phyloP scores from a whole-genome alignment of 768 basidiomycete species.

The Tylopilus sp. region DNA sequence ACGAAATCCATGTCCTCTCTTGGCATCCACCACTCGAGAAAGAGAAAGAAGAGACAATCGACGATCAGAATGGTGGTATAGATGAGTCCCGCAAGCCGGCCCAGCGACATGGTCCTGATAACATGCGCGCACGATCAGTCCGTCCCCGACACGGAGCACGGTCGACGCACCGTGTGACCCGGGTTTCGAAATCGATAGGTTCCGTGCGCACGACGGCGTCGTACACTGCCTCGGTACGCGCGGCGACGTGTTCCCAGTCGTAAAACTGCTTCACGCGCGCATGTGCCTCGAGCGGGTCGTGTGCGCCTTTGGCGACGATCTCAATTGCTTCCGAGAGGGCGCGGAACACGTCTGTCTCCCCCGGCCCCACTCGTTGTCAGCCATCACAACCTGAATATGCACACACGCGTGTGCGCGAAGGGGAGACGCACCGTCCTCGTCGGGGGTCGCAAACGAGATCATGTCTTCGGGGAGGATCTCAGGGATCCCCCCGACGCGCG shows the following conservation, averaged over 20 bases:
- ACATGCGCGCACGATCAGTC: not conserved
- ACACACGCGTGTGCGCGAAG: not conserved
- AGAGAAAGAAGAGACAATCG: conserved; percentile 81
- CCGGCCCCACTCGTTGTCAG: too few species aligned
- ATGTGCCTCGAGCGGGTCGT: conserved; percentile 76
- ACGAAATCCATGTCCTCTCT: conserved; percentile 76
- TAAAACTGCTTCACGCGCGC: conserved; percentile 80
- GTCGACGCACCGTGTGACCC: conserved; percentile 63
- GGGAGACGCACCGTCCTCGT: conserved; percentile 75
- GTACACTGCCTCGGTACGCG: conserved; percentile 84
- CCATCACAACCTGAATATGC: not conserved
- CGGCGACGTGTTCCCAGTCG: conserved; percentile 77
- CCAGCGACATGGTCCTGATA: conserved; percentile 79
- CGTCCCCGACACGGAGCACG: too few species aligned
- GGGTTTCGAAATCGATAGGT: conserved; percentile 69
- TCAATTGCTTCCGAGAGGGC: conserved; percentile 79
- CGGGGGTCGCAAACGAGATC: conserved; percentile 92
- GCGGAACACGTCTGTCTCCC: conserved; percentile 77
- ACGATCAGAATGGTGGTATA: conserved; percentile 86
- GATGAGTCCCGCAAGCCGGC: conserved; percentile 80
- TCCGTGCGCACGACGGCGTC: conserved; percentile 55
- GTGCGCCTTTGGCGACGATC: conserved; percentile 60
- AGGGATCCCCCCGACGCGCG: conserved; percentile 91
- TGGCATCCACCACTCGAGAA: conserved; percentile 85
- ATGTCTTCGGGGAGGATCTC: conserved; percentile 92